Evolutionary conservation across 306 rosid genomes (phyloP), one percentile per base, ranked within the genome.

Genomic region (Calophaca sinica): DNA sequence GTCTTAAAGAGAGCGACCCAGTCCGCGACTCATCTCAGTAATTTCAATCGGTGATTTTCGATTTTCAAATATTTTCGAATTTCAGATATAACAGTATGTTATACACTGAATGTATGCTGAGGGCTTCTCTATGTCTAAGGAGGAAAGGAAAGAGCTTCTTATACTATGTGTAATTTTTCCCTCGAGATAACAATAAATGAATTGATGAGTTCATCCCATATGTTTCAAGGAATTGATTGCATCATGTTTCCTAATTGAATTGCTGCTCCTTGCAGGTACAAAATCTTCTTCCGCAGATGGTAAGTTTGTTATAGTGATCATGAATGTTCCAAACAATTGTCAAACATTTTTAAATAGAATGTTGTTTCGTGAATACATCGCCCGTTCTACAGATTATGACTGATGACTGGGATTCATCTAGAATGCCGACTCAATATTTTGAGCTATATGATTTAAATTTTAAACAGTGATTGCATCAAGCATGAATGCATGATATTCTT

Each of bases 261-360:
- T 38, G 7, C 62, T 70, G 60, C 42, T 12, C 52, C 62, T 82
- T 81, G 71, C 79, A 81, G 84, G 87, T 88, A 3, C 88, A 86
- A 68, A 77, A 84, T 75, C 86, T 82, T 80, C 89, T 86, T 65
- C 85, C 78, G 49, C 86, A 86, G 57, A 84, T 88, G 89, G 89
- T 88, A 79, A 80, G 86, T 81, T 70, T 68, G 59, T 26, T 28
- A 62, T 12, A 52, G 48, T 63, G 39, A 41, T 15, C 42, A 3
- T 55, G 57, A 20, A 20, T 20, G 26, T 20, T 20, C 26, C 26
- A 20, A 20, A 20, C 26, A 20, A 20, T 20, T 20, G 26, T 20
- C 26, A 20, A 20, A 20, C 26, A 20, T 28, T n/a, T 41, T 15
- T 6, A 8, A 65, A 57, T 20, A 28, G 62, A 58, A 62, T 31